Conservation (phyloP, 176 grass and related monocot species). For the Dactylis glomerata region DNA sequence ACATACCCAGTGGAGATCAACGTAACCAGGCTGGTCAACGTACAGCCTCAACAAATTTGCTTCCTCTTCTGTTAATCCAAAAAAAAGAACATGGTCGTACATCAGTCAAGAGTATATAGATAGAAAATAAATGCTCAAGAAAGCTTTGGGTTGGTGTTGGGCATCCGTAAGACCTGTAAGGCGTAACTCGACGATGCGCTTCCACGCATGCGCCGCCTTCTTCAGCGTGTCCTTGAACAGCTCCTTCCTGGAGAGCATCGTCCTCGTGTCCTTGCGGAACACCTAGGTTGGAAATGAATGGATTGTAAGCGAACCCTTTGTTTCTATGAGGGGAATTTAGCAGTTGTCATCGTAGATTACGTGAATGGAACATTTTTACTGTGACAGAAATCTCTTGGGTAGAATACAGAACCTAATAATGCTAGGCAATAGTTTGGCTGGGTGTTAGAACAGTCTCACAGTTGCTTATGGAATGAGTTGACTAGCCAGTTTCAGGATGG, state of each 20-base stretch:
- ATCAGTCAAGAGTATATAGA: conserved; percentile 4
- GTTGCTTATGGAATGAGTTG: neutral
- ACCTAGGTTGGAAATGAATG: conserved; percentile 38
- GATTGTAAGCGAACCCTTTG: neutral
- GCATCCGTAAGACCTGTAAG: conserved; percentile 58
- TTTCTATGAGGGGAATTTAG: neutral
- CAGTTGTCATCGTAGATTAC: neutral
- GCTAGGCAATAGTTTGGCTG: neutral
- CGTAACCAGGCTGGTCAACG: conserved; percentile 81
- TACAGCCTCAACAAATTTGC: conserved; percentile 68
- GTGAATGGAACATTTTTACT: neutral
- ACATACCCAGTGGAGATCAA: conserved; percentile 96
- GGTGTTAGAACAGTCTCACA: neutral
- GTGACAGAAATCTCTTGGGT: neutral
- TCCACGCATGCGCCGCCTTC: conserved; percentile 79
- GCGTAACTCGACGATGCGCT: conserved; percentile 73
- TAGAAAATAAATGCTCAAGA: neutral
- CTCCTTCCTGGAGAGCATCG: conserved; percentile 75
- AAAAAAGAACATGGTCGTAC: neutral
- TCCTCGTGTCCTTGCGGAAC: conserved; percentile 83
- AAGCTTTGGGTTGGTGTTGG: neutral
- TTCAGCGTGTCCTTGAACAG: conserved; percentile 90
- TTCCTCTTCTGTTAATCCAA: conserved; percentile 72
- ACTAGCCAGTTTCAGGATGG: neutral
- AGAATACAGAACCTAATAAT: neutral